Percentiles rank a stretch among this genome's conserved stretches.
These are phyloP conservation scores for Fraxinus floribunda DNA, from an alignment of 305 asterid genomes.

Conservation along the genomic window DNA sequence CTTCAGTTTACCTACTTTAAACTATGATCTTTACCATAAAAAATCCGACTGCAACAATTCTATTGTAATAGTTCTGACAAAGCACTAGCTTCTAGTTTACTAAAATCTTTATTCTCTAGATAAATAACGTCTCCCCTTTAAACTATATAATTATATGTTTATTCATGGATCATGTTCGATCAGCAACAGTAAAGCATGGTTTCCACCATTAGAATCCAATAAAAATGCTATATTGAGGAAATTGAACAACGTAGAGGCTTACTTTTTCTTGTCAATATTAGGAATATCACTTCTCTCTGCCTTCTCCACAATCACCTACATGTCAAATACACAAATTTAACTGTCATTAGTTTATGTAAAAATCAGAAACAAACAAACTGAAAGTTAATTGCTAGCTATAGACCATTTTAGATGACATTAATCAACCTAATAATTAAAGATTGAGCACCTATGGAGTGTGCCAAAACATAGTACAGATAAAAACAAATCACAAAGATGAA, in stretches of 20 bases:
- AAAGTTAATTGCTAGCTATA: background rate
- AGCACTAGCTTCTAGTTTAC: background rate
- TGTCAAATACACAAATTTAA: background rate
- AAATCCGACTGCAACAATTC: background rate
- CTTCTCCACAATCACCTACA: slow-evolving; percentile 48
- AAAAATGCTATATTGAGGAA: background rate
- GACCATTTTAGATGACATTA: background rate
- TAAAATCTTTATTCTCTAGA: background rate
- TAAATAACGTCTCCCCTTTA: background rate
- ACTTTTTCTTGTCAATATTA: slow-evolving; percentile 50
- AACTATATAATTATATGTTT: background rate
- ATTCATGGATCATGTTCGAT: background rate
- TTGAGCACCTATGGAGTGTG: background rate
- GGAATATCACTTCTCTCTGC: slow-evolving; percentile 54
- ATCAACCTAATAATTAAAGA: background rate
- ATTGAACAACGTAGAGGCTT: slow-evolving; percentile 6
- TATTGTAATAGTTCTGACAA: background rate
- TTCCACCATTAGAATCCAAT: background rate
- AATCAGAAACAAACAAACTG: background rate
- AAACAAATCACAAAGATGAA: background rate
- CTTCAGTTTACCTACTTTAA: background rate
- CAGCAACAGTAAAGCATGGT: background rate
- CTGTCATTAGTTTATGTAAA: slow-evolving; percentile 6
- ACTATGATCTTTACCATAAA: background rate
- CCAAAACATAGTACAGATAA: background rate